Evolutionary conservation across 345 rosid species (phyloP), one percentile per base, ranked within the genome.

Genomic region (Populus tremula): DNA sequence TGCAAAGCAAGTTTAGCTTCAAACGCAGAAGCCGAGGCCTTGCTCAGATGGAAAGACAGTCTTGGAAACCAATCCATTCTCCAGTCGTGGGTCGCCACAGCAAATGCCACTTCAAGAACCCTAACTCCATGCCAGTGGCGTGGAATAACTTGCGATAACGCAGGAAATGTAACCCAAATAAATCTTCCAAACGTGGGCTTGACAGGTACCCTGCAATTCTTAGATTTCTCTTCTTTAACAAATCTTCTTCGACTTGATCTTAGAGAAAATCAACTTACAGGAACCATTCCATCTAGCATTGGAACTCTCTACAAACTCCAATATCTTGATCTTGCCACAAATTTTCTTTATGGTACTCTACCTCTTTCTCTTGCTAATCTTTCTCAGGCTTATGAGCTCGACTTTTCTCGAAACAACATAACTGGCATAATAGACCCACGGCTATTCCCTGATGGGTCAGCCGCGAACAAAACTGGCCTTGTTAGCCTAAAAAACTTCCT

Each of bases 381-480:
- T n/a, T 77, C 81, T 64, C 81, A 70, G 23, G 78, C 74, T 76
- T 77, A 73, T 50, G 84, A 82, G 75, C 78, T 82, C 50, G 81
- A 82, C 47, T 11, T 82, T 65, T 82, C 84, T 2, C 67, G 77
- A 53, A 82, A 82, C 56, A 77, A 74, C 47, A 64, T 82, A 14
- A 63, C 53, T 47, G 53, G 77, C 10, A 69, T n/a, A 21, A 74
- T 77, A 18, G 79, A 77, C 31, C 61, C 62, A 2, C 68, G 69
- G 23, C 6, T 77, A 35, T 77, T 77, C 61, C 67, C 79, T 62
- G 77, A 74, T 47, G 53, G 43, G 27, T 49, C 74, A 25, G 61
- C 53, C 17, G 1, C 33, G 6, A 13, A 33, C 54, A 69, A n/a
- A 54, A 53, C 66, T 72, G 75, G 75, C 9, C 75, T 72, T 54